phyloP scores from a whole-genome alignment of 345 rosid genomes.

The Boechera stricta region DNA sequence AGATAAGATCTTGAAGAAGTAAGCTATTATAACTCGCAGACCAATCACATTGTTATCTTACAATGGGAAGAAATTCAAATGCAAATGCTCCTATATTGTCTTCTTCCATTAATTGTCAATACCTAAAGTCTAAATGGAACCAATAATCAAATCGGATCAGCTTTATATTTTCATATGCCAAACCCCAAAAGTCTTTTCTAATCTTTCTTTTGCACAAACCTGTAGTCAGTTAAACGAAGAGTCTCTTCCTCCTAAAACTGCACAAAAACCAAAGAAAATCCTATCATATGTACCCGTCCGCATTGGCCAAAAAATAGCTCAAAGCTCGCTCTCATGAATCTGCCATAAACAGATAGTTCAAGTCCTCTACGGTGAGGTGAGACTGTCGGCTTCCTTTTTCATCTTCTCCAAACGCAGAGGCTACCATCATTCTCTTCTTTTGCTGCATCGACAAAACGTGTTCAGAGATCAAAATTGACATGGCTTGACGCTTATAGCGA shows the following conservation, averaged over 20 bases:
- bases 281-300: conserved; percentile 42
- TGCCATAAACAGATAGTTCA: conserved; percentile 83
- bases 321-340: conserved; percentile 45
- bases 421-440: conserved; percentile 95
- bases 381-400: conserved; percentile 73
- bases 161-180: conserved; percentile 35
- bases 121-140: conserved; percentile 32
- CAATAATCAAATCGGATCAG: conserved; percentile 35
- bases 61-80: conserved; percentile 24
- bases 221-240: conserved; percentile 38
- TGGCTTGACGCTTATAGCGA: neutral
- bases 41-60: conserved; percentile 22
- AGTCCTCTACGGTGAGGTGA: conserved; percentile 84
- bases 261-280: conserved; percentile 34
- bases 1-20: neutral
- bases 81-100: conserved; percentile 25
- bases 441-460: conserved; percentile 52
- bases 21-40: conserved; percentile 6
- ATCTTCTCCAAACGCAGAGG: conserved; percentile 97
- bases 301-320: conserved; percentile 33
- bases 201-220: conserved; percentile 33
- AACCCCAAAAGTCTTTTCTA: conserved; percentile 15
- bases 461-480: conserved; percentile 18
- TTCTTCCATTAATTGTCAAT: conserved; percentile 14
- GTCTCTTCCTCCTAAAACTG: conserved; percentile 38